phyloP scores from a whole-genome alignment of 768 basidiomycete genomes.

The Leccinum arenicola region DNA sequence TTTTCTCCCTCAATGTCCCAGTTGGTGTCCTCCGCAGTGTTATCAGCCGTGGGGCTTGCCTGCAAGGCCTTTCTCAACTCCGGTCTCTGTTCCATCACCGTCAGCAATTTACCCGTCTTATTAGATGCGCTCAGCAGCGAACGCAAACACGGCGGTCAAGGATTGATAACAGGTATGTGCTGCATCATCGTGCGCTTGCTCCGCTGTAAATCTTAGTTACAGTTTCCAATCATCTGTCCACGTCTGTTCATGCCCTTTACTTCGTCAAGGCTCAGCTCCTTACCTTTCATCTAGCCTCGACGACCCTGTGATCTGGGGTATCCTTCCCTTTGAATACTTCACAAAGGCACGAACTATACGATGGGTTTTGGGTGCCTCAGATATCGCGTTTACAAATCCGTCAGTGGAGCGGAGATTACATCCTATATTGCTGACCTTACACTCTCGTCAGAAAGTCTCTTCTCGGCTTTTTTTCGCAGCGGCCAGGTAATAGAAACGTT shows the following conservation, averaged over 20 bases:
- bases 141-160: slow-evolving; percentile 49
- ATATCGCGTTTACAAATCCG: slow-evolving; percentile 94
- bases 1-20: slow-evolving; percentile 32
- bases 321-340: slow-evolving; percentile 66
- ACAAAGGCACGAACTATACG: slow-evolving; percentile 59
- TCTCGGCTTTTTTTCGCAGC: slow-evolving; percentile 80
- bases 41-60: slow-evolving; percentile 66
- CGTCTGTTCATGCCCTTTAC: slow-evolving; percentile 47
- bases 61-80: slow-evolving; percentile 76
- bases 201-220: slow-evolving; percentile 5
- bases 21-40: slow-evolving; percentile 56
- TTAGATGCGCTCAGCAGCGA: slow-evolving; percentile 54
- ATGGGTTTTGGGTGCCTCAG: slow-evolving; percentile 91
- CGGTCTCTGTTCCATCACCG: slow-evolving; percentile 63
- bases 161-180: slow-evolving; percentile 68
- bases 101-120: slow-evolving; percentile 68
- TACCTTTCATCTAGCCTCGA: slow-evolving; percentile 53
- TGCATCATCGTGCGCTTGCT: not conserved
- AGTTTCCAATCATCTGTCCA: slow-evolving; percentile 96
- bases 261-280: slow-evolving; percentile 6
- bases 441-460: slow-evolving; percentile 52
- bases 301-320: slow-evolving; percentile 86
- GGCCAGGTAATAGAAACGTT: slow-evolving; percentile 94
- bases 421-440: slow-evolving; percentile 14
- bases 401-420: slow-evolving; percentile 37